A percentile compares a stretch with the other conserved stretches of the same genome.
Conservation (phyloP, 208 protist species). For the Trypanosomatidae sp. region DNA sequence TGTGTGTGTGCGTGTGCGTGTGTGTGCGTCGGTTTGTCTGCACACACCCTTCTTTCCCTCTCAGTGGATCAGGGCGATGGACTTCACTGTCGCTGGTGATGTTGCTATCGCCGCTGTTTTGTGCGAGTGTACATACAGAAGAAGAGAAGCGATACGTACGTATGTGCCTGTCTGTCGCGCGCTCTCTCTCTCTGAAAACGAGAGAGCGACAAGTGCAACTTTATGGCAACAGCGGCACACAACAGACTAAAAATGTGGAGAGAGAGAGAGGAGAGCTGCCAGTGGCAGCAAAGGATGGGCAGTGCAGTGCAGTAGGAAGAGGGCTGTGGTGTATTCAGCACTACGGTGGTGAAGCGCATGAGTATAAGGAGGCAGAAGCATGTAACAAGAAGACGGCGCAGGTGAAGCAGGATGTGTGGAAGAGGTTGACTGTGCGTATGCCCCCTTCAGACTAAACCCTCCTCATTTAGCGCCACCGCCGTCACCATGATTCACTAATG, state of each 20-base stretch:
- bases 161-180: background rate
- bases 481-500: background rate
- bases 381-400: background rate
- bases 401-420: background rate
- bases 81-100: background rate
- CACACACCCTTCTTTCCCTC: background rate
- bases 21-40: background rate
- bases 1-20: background rate
- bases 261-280: background rate
- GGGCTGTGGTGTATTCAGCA: background rate
- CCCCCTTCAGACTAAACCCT: background rate
- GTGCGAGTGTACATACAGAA: background rate
- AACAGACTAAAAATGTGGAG: background rate
- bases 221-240: background rate
- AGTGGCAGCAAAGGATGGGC: no score
- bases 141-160: background rate
- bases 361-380: background rate
- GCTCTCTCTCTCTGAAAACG: background rate
- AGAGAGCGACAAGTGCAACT: background rate
- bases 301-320: background rate
- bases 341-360: background rate
- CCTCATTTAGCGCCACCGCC: no score
- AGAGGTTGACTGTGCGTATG: background rate
- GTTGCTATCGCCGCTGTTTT: background rate
- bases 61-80: background rate